A percentile compares a stretch with the other conserved stretches of the same genome.
phyloP scores from a whole-genome alignment of 73 alveolate genomes.

The Blepharisma japonicum region DNA sequence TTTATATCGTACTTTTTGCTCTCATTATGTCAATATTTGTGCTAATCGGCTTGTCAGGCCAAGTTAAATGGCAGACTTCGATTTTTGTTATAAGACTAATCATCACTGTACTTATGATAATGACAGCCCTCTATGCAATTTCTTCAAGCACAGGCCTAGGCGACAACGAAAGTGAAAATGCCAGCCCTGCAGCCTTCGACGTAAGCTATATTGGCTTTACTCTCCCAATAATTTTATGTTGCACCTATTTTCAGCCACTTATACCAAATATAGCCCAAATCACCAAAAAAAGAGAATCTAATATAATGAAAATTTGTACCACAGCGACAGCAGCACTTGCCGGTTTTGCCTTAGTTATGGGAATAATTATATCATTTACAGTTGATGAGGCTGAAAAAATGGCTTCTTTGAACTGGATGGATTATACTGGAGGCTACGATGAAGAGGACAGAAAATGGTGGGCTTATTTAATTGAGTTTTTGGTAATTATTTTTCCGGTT shows the following conservation, averaged over 20 bases:
- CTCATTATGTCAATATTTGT: neutral
- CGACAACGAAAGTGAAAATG: neutral
- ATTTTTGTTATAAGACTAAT: neutral
- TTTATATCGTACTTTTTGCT: too few species aligned
- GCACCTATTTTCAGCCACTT: neutral
- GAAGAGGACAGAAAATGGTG: neutral
- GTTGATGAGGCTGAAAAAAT: neutral
- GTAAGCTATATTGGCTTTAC: neutral
- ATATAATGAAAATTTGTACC: too few species aligned
- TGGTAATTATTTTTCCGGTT: neutral
- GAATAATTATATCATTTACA: neutral
- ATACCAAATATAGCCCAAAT: constrained; percentile 8
- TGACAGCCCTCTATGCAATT: neutral
- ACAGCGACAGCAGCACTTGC: too few species aligned
- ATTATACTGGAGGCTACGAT: constrained; percentile 9
- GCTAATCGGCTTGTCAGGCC: neutral
- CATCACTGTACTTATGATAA: neutral
- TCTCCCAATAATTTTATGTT: neutral
- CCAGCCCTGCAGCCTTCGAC: too few species aligned
- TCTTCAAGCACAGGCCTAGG: neutral
- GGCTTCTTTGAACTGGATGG: constrained; percentile 11
- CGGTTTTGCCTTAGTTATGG: neutral
- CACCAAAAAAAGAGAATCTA: too few species aligned
- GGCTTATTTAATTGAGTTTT: neutral
- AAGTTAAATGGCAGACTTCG: neutral